These are phyloP conservation scores for Parathielavia hyrcaniae DNA, from an alignment of 495 filamentous ascomycete species.

Conservation along the genomic window DNA sequence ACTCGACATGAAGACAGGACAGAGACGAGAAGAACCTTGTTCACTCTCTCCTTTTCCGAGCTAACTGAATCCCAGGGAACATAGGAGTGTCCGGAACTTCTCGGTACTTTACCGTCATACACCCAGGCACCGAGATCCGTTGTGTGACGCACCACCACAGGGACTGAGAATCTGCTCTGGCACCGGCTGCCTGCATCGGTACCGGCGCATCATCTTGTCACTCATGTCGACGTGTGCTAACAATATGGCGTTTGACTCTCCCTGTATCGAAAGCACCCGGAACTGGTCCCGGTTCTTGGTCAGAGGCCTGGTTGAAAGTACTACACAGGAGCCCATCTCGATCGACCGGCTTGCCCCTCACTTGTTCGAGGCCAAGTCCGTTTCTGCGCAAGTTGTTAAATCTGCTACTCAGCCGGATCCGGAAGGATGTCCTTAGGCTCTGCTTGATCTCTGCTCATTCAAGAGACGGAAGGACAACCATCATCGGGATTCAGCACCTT, in stretches of 20 bases:
- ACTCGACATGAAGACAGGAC: constrained; percentile 28
- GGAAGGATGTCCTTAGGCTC: no score
- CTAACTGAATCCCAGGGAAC: background rate
- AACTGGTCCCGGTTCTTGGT: constrained; percentile 12
- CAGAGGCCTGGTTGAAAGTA: constrained; percentile 16
- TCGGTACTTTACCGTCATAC: background rate
- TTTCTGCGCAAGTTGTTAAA: constrained; percentile 15
- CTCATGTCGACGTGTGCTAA: constrained; percentile 6
- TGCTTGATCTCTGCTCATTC: no score
- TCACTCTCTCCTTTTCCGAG: background rate
- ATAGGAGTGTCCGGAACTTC: no score
- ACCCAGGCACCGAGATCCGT: background rate
- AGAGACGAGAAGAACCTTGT: no score
- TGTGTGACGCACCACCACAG: constrained; percentile 8
- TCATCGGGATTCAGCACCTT: no score
- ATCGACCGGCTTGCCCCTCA: background rate
- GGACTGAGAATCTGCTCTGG: constrained; percentile 9
- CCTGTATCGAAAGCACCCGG: background rate
- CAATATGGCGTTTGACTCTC: constrained; percentile 5
- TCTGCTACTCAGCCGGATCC: background rate
- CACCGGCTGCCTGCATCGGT: constrained; percentile 31
- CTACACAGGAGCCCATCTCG: background rate
- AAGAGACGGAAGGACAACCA: no score
- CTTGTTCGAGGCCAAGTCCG: constrained; percentile 13
- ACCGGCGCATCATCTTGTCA: constrained; percentile 15